Base-by-base conservation (phyloP, 73 alveolate genomes). In the Blepharisma japonicum region DNA sequence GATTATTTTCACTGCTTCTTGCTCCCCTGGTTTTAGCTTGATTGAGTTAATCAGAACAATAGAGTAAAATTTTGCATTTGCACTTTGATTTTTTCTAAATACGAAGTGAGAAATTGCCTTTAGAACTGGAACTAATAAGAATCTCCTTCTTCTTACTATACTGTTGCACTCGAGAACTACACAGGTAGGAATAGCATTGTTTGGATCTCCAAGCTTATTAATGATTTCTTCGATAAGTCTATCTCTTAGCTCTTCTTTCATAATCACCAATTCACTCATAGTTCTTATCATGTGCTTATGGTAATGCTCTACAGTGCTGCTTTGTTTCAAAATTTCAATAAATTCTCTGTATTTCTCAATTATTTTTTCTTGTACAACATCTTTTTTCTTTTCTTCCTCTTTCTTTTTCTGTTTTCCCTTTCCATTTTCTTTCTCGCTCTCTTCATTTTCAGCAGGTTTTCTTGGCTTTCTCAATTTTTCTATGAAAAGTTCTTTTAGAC, bases 181-280 rank as follows among this genome's bases (percentile, higher is more conserved):
- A 74, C 86, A 87, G 66, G 83, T 81, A 45, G 88, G 76, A 6
- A 93, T 68, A 56, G 86, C 91, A 47, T 83, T 85, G 23, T 89
- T 61, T 0, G 90, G 81, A 74, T 93, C 98, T 6, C 98, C 98
- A 46, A 90, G 85, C 77, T 93, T 93, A 71, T 93, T 93, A 45
- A 93, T 91, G n/a, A 93, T 78, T 55, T 70, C 86, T 55, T 84
- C 85, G 55, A 93, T 77, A 6, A 93, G 86, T 50, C 67, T 71
- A 68, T 93, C 98, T 78, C 90, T 94, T 48, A 87, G 81, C 81
- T 93, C 98, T 0, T 95, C 95, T 55, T 86, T 87, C 46, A 80
- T 83, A 25, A 79, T 89, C 76, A 92, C 56, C 81, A 91, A 78
- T 66, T 84, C 94, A 68, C 77, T 80, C 66, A 93, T 83, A 66